Conservation (phyloP, 2,329 filamentous ascomycete species). For the Hymenoscyphus occultus region DNA sequence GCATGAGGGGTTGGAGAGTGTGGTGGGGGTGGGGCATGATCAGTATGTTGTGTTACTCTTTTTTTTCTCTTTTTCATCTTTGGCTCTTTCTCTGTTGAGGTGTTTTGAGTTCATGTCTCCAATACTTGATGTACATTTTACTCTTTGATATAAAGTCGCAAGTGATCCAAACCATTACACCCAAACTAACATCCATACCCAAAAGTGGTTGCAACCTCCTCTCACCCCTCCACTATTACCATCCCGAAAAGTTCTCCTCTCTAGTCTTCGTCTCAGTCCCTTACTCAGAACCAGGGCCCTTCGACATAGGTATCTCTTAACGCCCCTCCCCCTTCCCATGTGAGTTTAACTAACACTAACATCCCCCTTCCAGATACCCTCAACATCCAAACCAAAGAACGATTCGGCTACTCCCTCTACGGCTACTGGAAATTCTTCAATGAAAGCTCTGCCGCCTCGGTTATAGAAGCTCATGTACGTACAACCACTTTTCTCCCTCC, state of each 20-base stretch:
- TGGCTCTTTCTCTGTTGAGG: no score
- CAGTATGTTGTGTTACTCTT: neutral
- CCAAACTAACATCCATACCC: neutral
- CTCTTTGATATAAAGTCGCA: neutral
- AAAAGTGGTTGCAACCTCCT: conserved; percentile 17
- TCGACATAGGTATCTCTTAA: neutral
- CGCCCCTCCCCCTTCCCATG: neutral
- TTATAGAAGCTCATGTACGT: conserved; percentile 6
- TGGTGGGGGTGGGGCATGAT: conserved; percentile 22
- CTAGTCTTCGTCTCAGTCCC: conserved; percentile 14
- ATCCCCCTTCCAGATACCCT: neutral
- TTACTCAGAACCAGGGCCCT: neutral
- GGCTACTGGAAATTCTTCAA: conserved; percentile 23
- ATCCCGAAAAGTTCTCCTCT: conserved; percentile 13
- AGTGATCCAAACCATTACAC: no score
- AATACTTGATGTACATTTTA: no score
- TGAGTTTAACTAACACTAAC: neutral
- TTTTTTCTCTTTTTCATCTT: neutral
- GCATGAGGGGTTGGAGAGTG: conserved; percentile 17
- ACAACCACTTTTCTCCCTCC: neutral
- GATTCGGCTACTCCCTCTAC: conserved; percentile 17
- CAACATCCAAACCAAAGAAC: conserved; percentile 13
- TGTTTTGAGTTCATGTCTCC: no score
- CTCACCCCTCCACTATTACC: conserved; percentile 16
- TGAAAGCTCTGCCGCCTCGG: conserved; percentile 14